These are phyloP conservation scores for Dalbergia cochinchinensis DNA, from an alignment of 306 rosid genomes.

Conservation along the genomic window DNA sequence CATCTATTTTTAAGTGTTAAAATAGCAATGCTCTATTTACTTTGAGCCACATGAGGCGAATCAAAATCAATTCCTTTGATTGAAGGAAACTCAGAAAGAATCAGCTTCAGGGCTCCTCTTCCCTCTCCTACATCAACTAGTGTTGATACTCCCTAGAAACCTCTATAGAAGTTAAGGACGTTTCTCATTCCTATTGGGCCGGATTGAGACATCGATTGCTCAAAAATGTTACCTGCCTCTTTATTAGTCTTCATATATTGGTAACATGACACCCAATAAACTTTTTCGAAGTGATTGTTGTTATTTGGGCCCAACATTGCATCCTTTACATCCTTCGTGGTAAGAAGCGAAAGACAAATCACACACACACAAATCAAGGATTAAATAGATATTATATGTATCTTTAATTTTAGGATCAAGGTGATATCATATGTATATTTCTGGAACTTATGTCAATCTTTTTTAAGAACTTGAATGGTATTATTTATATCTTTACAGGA, in stretches of 20 bases:
- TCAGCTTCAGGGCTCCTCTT: not conserved
- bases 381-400: too few relatives aligned
- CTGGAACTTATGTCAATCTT: too few relatives aligned
- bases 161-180: not conserved
- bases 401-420: too few relatives aligned
- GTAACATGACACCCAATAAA: not conserved
- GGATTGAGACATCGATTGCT: constrained; percentile 1
- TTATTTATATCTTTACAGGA: too few relatives aligned
- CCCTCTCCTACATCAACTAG: constrained; percentile 44
- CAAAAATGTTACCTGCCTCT: constrained; percentile 20
- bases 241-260: constrained; percentile 11
- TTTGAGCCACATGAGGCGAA: constrained; percentile 30
- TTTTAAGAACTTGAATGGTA: too few relatives aligned
- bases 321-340: constrained; percentile 37
- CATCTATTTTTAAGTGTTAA: too few relatives aligned
- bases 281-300: not conserved
- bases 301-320: constrained; percentile 24
- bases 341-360: too few relatives aligned
- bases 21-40: too few relatives aligned
- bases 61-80: constrained; percentile 43
- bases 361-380: too few relatives aligned
- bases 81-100: constrained; percentile 33
- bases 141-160: constrained; percentile 28
- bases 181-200: constrained; percentile 38
- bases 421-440: too few relatives aligned